Base-by-base conservation (phyloP, 2,329 filamentous ascomycete genomes). In the Lachnellula subtilissima region DNA sequence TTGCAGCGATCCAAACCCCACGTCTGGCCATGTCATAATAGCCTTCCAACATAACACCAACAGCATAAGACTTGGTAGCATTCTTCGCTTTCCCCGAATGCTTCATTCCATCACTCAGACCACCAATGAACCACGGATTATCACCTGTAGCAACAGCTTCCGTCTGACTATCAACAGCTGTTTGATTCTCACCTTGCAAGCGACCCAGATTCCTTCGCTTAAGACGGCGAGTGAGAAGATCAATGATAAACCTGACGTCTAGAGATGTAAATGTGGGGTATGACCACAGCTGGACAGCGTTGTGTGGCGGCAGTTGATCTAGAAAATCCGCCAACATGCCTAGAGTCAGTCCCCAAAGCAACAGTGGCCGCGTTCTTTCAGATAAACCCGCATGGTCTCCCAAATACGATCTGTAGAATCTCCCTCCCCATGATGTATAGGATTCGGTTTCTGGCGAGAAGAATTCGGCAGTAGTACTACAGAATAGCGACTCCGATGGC, bases 311-410 rank as follows among this genome's bases (percentile, higher is more conserved):
- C 4, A 88, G 71, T 65, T 86, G 78, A 60, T 88, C 84, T 23
- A 88, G 75, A 60, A 88, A 84, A 69, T 89, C 86, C 15, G 82
- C 82, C 40, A 88, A 70, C 35, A 89, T 81, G 5, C 85, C 85
- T 1, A 88, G 73, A 0, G 86, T 88, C 36, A 89, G 69, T 0
- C 86, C 86, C 86, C 86, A 89, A 1, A 88, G 78, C 11, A 87
- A 70, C 1, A 88, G 72, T 2, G 83, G 81, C 25, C 69, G 68
- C 60, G 68, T 62, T 22, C 52, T 59, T 2, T 56, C 61, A 14
- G 59, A 47, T 15, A 56, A 57, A 4, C 53, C 54, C 62, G 70
- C 68, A 60, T 73, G 64, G 61, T 70, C 67, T 23, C 70, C 68
- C 2, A 71, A 66, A 43, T 61, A 63, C 61, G 61, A 65, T 2